A percentile compares a stretch with the other conserved stretches of the same genome.
Evolutionary conservation across 352 stramenopile genomes (phyloP).

Genomic region (Globisporangium radiosum): DNA sequence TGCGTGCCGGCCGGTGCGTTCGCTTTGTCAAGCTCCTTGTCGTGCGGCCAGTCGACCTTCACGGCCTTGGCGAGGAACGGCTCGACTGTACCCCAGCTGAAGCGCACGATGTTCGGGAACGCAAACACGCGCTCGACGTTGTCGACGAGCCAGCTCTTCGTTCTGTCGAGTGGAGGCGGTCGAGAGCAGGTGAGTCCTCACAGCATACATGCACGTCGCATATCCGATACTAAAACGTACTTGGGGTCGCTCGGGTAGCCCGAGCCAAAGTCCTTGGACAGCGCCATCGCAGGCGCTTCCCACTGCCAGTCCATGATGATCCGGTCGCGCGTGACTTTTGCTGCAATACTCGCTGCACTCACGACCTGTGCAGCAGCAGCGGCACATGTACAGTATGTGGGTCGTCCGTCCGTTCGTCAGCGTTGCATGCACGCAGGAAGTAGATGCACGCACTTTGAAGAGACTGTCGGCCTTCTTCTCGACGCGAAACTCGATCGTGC

Average conservation of each 20-base stretch:
- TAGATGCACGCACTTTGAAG: slow-evolving; percentile 72
- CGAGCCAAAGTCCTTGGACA: slow-evolving; percentile 74
- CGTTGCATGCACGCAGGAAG: too few relatives aligned
- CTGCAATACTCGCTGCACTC: slow-evolving; percentile 89
- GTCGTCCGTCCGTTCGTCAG: too few relatives aligned
- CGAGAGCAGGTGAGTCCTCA: too few relatives aligned
- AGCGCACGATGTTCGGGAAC: slow-evolving; percentile 90
- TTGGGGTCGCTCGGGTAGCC: slow-evolving; percentile 92
- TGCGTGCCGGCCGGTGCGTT: slow-evolving; percentile 56
- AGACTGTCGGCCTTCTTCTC: slow-evolving; percentile 95
- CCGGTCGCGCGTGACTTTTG: slow-evolving; percentile 91
- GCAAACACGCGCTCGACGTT: slow-evolving; percentile 88
- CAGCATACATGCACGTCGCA: too few relatives aligned
- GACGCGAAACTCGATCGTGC: slow-evolving; percentile 91
- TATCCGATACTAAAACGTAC: slow-evolving; percentile 23
- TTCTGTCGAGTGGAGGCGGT: slow-evolving; percentile 21
- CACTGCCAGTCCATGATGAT: slow-evolving; percentile 88
- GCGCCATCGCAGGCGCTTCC: slow-evolving; percentile 58
- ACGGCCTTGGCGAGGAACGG: slow-evolving; percentile 43
- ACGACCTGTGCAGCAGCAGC: slow-evolving; percentile 43
- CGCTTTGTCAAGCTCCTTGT: slow-evolving; percentile 61
- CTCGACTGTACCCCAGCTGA: slow-evolving; percentile 88
- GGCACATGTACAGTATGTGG: background rate
- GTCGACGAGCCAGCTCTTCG: slow-evolving; percentile 80
- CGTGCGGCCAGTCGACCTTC: slow-evolving; percentile 62